phyloP scores from a whole-genome alignment of 2,329 filamentous ascomycete species.

The Talaromyces sp. region DNA sequence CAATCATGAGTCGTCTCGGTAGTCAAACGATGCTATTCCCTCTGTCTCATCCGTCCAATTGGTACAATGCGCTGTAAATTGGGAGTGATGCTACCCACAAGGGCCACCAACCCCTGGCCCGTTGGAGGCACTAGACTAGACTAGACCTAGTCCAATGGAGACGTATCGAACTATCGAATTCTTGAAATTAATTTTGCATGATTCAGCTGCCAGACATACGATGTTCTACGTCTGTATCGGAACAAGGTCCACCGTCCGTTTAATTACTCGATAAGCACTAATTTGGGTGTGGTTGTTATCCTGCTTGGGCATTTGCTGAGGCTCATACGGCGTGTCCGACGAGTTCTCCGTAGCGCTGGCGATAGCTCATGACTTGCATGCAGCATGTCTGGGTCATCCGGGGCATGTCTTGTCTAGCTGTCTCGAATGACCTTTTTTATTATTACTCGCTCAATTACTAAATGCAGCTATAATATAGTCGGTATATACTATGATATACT shows the following conservation, averaged over 20 bases:
- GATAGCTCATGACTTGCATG: background rate
- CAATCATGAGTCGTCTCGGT: background rate
- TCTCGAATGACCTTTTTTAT: background rate
- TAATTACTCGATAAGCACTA: background rate
- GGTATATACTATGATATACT: background rate
- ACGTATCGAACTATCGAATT: constrained; percentile 1
- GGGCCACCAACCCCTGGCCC: background rate
- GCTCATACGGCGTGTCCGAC: background rate
- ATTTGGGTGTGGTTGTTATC: background rate
- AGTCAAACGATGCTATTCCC: background rate
- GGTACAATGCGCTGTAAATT: background rate
- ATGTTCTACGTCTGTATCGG: background rate
- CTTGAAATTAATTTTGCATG: background rate
- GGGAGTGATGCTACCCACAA: background rate
- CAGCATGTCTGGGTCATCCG: background rate
- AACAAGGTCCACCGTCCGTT: background rate
- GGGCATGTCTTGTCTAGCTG: background rate
- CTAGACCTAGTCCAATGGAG: background rate
- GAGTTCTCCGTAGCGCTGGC: background rate
- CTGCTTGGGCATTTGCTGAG: background rate
- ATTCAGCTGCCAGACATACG: background rate
- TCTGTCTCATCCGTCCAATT: background rate
- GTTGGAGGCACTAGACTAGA: background rate
- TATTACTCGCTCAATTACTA: background rate
- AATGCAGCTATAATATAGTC: too few relatives aligned